Conservation (phyloP, 179 eudicot species). For the Vitellaria paradoxa region DNA sequence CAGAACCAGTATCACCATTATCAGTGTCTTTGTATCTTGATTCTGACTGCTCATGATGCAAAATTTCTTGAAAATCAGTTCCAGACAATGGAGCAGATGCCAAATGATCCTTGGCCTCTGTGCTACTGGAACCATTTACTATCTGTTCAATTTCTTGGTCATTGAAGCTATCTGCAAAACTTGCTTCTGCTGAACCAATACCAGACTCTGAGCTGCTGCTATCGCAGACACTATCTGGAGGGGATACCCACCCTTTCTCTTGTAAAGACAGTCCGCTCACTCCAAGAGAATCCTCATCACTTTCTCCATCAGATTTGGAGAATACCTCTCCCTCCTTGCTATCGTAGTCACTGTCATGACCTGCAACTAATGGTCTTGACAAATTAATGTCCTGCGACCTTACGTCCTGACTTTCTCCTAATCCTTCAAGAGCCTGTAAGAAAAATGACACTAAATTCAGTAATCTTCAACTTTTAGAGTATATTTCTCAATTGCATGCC, state of each 20-base stretch:
- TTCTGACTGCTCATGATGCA: constrained; percentile 26
- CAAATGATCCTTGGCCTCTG: constrained; percentile 30
- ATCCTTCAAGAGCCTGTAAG: constrained; percentile 88
- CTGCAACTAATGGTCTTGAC: constrained; percentile 45
- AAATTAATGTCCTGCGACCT: constrained; percentile 59
- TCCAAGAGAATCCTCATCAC: constrained; percentile 34
- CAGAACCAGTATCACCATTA: constrained; percentile 26
- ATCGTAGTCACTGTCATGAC: constrained; percentile 37
- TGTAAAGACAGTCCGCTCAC: constrained; percentile 35
- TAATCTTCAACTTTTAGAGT: not conserved
- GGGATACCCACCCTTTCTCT: constrained; percentile 89
- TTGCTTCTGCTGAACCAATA: constrained; percentile 44
- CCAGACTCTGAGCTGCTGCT: constrained; percentile 62
- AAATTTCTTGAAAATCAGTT: constrained; percentile 24
- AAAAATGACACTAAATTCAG: constrained; percentile 7
- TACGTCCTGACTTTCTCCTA: constrained; percentile 70
- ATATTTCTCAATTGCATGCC: not conserved
- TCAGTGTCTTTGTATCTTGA: constrained; percentile 27
- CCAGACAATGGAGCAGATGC: constrained; percentile 25
- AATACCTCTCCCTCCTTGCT: constrained; percentile 38
- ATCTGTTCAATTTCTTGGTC: constrained; percentile 42
- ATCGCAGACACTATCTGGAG: constrained; percentile 74
- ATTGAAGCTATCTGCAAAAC: constrained; percentile 44
- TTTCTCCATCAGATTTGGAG: constrained; percentile 42
- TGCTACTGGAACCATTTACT: constrained; percentile 27